Percentiles rank a stretch among this genome's conserved stretches.
Conservation (phyloP, 306 rosid species). For the Dryas drummondii region DNA sequence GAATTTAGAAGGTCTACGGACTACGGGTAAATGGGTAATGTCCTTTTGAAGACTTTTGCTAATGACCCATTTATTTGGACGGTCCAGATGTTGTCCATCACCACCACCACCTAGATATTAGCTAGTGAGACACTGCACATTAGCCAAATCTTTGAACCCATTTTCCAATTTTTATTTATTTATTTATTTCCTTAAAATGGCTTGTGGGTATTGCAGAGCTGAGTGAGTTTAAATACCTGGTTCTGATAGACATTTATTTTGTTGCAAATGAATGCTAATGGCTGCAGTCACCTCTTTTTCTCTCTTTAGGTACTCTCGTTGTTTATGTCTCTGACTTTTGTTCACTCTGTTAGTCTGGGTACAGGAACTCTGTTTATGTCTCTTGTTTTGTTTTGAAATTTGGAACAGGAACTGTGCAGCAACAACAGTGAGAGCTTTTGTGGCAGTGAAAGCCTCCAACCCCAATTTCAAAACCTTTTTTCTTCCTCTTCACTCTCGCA, state of each 20-base stretch:
- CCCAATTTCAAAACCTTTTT: conserved; percentile 34
- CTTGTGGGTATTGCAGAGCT: not conserved
- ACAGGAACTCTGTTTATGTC: not conserved
- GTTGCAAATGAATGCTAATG: conserved; percentile 29
- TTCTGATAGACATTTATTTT: not conserved
- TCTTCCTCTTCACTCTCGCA: conserved; percentile 40
- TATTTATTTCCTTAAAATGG: too few species aligned
- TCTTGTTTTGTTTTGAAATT: conserved; percentile 15
- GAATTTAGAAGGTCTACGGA: not conserved
- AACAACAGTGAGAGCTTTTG: conserved; percentile 47
- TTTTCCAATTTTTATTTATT: not conserved
- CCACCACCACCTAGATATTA: not conserved
- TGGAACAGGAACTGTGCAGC: conserved; percentile 47
- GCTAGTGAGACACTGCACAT: not conserved
- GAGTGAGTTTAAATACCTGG: not conserved
- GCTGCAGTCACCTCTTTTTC: conserved; percentile 52
- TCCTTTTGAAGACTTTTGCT: not conserved
- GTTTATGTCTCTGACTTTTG: not conserved
- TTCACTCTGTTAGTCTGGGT: not conserved
- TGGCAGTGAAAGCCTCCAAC: conserved; percentile 38
- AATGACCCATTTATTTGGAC: not conserved
- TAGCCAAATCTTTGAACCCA: not conserved
- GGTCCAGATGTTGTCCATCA: not conserved
- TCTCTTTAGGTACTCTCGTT: conserved; percentile 39
- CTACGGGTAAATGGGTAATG: too few species aligned